Evolutionary conservation across 108 stramenopile genomes (phyloP).

Genomic region (Nitzschia palea): DNA sequence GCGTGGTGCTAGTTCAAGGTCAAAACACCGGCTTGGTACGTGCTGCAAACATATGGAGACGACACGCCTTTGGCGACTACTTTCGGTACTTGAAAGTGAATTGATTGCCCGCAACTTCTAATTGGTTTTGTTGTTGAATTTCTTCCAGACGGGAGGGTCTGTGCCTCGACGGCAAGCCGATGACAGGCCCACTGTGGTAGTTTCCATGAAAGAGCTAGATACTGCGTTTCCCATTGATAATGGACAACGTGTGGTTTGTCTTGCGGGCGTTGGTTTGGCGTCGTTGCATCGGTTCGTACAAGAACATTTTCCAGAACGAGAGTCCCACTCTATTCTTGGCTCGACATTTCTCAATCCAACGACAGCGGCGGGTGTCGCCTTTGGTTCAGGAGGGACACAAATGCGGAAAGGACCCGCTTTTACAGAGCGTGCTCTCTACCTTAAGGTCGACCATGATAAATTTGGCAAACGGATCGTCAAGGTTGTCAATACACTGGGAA

Average conservation of each 20-base stretch:
- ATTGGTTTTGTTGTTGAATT: neutral
- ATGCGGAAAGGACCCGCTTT: conserved; percentile 80
- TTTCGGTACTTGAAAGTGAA: neutral
- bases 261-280: conserved; percentile 76
- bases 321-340: conserved; percentile 79
- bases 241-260: conserved; percentile 71
- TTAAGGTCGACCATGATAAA: conserved; percentile 59
- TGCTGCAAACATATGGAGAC: neutral
- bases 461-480: conserved; percentile 54
- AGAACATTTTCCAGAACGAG: conserved; percentile 71
- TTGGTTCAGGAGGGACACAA: conserved; percentile 83
- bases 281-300: conserved; percentile 48
- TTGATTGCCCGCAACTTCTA: neutral
- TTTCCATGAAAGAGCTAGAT: conserved; percentile 69
- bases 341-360: conserved; percentile 86
- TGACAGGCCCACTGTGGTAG: conserved; percentile 62
- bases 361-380: conserved; percentile 84
- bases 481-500: conserved; percentile 78
- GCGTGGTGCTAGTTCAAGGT: conserved; percentile 54
- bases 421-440: conserved; percentile 81
- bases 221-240: conserved; percentile 79
- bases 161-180: conserved; percentile 58
- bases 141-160: conserved; percentile 69
- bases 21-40: conserved; percentile 69
- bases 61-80: neutral